Conservation (phyloP, 345 rosid genomes). For the Psidium guajava region DNA sequence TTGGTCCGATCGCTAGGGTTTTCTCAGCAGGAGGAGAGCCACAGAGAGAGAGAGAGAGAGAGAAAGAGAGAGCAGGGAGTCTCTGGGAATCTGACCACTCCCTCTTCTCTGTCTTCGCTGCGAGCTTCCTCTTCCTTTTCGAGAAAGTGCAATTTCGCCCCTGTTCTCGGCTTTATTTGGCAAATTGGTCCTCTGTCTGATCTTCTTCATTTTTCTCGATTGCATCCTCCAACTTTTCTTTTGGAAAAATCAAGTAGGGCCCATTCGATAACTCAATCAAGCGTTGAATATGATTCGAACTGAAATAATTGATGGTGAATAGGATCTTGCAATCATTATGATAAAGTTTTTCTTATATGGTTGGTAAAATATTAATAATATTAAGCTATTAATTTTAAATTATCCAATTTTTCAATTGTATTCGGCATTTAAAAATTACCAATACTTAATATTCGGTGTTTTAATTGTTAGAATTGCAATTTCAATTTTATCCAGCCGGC, state of each 20-base stretch:
- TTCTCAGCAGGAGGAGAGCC: neutral
- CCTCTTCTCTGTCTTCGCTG: neutral
- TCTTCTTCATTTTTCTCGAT: neutral
- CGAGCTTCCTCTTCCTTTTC: neutral
- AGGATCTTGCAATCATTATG: too few species aligned
- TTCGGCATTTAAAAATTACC: neutral
- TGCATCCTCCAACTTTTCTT: neutral
- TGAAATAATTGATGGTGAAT: neutral
- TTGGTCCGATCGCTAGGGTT: neutral
- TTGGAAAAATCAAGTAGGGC: too few species aligned
- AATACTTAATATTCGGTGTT: neutral
- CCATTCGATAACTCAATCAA: too few species aligned
- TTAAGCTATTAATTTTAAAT: neutral
- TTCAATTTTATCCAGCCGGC: neutral
- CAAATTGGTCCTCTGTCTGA: neutral
- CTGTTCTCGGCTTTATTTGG: neutral
- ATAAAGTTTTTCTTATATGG: neutral
- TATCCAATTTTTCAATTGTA: neutral
- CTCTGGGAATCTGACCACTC: neutral
- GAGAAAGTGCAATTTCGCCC: neutral
- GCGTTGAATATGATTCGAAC: too few species aligned
- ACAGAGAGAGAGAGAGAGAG: neutral
- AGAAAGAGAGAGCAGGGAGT: neutral
- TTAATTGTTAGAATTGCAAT: neutral
- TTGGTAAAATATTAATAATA: neutral